Evolutionary conservation across 305 asterid genomes (phyloP), one percentile per base, ranked within the genome.

Genomic region (Galium porrigens): DNA sequence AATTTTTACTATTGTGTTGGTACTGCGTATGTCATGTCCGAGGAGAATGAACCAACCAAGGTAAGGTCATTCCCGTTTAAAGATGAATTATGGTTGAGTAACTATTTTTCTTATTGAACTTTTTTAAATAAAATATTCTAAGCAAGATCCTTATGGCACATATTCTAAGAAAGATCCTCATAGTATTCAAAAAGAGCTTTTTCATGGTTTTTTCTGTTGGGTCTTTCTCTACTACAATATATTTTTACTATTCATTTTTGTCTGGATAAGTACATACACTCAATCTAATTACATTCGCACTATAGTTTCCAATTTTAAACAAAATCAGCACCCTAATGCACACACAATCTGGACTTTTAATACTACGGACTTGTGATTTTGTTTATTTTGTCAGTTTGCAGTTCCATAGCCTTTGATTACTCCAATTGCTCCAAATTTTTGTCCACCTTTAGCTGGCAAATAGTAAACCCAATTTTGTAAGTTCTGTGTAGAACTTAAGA

Each of bases 1-100:
- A 89, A 80, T 75, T 88, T 86, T 68, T 92, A 87, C 79, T 92
- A 92, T 73, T 89, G 99, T 33, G 80, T 89, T 56, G 97, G 99
- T n/a, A 73, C 80, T 63, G 92, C 95, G 46, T 88, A 83, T 68
- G 96, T 86, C 29, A 78, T 86, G 84, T 88, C 95, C 7, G 95
- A 87, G 75, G 97, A 89, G 84, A 84, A 82, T 68, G 95, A 85
- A 74, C 92, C 95, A 39, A 73, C 92, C 68, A 87, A 89, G 90
- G 97, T 87, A 51, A 65, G 70, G 11, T 30, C 27, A 33, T 30
- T 12, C 5, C 10, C n/a, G 5, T 27, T n/a, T 33, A 30, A 8
- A 6, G 42, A 63, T 63, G 27, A 61, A 39, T 30, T 22, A 15
- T 10, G 37, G 32, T 20, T 61, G 6, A 42, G 11, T 14, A 10